Evolutionary conservation across 306 rosid species (phyloP).

Genomic region (Inga laurina): DNA sequence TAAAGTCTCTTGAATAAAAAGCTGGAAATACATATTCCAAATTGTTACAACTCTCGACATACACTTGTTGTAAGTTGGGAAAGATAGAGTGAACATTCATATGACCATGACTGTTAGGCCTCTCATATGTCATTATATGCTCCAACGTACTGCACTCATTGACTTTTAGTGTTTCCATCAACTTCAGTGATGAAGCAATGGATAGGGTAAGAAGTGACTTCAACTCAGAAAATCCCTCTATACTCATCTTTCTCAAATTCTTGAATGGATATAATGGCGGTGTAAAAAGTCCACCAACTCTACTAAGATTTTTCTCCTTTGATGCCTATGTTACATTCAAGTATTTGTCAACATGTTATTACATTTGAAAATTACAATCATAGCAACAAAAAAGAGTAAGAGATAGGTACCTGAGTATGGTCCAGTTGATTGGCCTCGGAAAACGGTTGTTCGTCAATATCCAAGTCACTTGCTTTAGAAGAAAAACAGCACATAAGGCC

Average conservation of each 20-base stretch:
- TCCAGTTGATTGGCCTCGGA: background rate
- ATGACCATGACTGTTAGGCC: background rate
- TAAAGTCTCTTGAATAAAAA: no score
- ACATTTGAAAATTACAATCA: background rate
- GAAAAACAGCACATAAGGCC: background rate
- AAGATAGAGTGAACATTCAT: background rate
- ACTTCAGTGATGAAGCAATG: slow-evolving; percentile 7
- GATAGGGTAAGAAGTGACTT: slow-evolving; percentile 15
- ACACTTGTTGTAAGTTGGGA: background rate
- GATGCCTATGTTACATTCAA: background rate
- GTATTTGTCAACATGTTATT: background rate
- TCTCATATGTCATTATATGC: background rate
- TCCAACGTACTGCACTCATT: background rate
- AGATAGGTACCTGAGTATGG: background rate
- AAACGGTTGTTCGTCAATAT: background rate
- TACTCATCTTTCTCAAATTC: background rate
- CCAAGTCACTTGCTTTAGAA: background rate
- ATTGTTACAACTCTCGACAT: no score
- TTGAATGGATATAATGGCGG: background rate
- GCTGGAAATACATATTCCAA: no score
- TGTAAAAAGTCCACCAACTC: background rate
- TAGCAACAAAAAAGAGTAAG: background rate
- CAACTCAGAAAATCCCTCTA: background rate
- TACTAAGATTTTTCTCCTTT: slow-evolving; percentile 2
- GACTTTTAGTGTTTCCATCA: slow-evolving; percentile 7